phyloP scores from a whole-genome alignment of 2,329 filamentous ascomycete species.

The Dothistroma septosporum region DNA sequence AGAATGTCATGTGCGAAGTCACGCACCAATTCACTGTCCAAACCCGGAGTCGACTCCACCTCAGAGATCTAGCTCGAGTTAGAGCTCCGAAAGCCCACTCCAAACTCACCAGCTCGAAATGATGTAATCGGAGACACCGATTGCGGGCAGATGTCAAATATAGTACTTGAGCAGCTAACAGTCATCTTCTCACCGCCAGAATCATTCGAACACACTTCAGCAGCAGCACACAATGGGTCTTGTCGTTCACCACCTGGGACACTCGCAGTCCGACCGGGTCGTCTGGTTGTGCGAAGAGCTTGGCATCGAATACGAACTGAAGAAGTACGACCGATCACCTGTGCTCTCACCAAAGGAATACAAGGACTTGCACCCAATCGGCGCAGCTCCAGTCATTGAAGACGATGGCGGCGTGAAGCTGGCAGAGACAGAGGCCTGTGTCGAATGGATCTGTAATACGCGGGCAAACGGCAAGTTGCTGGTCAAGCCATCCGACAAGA shows the following conservation, averaged over 20 bases:
- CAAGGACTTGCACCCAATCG: constrained; percentile 41
- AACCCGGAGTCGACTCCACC: background rate
- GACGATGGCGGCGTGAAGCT: constrained; percentile 46
- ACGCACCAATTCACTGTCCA: background rate
- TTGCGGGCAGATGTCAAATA: background rate
- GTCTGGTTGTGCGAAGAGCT: constrained; percentile 64
- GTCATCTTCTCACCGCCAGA: background rate
- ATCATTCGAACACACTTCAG: constrained; percentile 10
- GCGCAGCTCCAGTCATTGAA: constrained; percentile 58
- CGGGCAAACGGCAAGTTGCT: constrained; percentile 51
- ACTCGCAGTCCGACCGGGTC: constrained; percentile 61
- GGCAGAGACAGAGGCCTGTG: constrained; percentile 57
- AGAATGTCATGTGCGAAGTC: no score
- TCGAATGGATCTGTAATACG: constrained; percentile 58
- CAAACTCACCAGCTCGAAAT: background rate
- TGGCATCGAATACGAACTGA: constrained; percentile 50
- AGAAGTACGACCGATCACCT: constrained; percentile 47
- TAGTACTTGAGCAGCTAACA: background rate
- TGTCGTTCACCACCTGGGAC: constrained; percentile 36
- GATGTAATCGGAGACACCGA: background rate
- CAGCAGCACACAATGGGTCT: constrained; percentile 31
- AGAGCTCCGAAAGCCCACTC: background rate
- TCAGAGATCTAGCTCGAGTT: background rate
- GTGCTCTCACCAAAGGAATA: constrained; percentile 30
- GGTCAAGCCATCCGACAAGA: constrained; percentile 42